phyloP scores from a whole-genome alignment of 164 flowering plant genomes.

The Warburgia ugandensis region DNA sequence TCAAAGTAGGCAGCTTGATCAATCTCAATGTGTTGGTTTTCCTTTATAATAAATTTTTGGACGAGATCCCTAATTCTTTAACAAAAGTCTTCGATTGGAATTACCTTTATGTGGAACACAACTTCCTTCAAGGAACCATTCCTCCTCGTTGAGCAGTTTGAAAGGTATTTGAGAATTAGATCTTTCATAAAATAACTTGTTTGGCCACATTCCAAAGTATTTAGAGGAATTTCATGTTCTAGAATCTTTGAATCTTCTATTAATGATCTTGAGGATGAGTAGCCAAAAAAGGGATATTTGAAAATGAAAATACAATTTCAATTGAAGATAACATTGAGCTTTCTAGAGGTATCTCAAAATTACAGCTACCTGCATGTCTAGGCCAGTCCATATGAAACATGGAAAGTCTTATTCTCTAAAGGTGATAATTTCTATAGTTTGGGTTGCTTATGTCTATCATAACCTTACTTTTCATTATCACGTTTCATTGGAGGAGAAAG shows the following conservation, averaged over 20 bases:
- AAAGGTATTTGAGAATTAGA: conserved; percentile 1
- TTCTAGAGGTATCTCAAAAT: conserved; percentile 28
- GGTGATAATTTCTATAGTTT: too few relatives aligned
- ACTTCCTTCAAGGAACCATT: background rate
- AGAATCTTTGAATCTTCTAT: too few relatives aligned
- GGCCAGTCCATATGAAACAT: background rate
- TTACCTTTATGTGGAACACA: background rate
- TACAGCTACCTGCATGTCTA: conserved; percentile 24
- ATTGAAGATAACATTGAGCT: conserved; percentile 24
- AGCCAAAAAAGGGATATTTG: conserved; percentile 33
- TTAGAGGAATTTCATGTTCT: too few relatives aligned
- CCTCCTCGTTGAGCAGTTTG: background rate
- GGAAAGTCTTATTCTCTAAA: too few relatives aligned
- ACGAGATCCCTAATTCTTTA: background rate
- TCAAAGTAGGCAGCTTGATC: background rate
- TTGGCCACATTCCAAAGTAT: too few relatives aligned
- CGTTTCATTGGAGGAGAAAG: too few relatives aligned
- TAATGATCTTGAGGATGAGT: conserved; percentile 34
- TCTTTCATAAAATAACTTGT: too few relatives aligned
- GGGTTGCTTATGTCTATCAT: too few relatives aligned
- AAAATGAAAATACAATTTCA: conserved; percentile 21
- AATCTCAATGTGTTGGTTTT: background rate
- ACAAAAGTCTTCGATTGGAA: too few relatives aligned
- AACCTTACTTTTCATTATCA: too few relatives aligned
- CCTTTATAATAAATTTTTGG: background rate